phyloP scores from a whole-genome alignment of 495 filamentous ascomycete genomes.

The Antarctomyces pellizariae region DNA sequence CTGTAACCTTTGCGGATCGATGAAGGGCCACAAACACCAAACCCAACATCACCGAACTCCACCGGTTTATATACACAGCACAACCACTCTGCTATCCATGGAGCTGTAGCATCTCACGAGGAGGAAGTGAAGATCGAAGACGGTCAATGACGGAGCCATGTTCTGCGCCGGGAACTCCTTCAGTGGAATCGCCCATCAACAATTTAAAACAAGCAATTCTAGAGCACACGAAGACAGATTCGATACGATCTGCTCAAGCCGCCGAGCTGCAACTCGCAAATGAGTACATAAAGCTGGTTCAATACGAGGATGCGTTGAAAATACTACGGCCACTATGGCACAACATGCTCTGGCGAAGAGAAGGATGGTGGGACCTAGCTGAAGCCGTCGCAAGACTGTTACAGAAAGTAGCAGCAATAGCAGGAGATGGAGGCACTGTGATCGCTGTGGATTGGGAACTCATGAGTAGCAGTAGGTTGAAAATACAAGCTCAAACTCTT shows the following conservation, averaged over 20 bases:
- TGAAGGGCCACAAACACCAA: no score
- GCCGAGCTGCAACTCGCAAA: constrained; percentile 44
- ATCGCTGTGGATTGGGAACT: constrained; percentile 74
- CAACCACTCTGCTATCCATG: no score
- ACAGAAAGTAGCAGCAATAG: constrained; percentile 41
- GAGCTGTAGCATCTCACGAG: no score
- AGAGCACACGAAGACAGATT: constrained; percentile 30
- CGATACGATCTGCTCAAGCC: constrained; percentile 40
- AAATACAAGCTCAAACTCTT: not conserved
- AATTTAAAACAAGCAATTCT: no score
- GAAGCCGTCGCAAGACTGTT: constrained; percentile 51
- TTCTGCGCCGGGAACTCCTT: constrained; percentile 52
- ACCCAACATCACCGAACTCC: no score
- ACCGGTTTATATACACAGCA: no score
- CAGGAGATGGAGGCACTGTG: constrained; percentile 37
- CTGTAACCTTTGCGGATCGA: no score
- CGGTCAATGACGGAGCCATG: no score
- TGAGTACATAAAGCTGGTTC: constrained; percentile 34
- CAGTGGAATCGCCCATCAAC: no score
- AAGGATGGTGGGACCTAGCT: constrained; percentile 63
- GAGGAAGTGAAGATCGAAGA: no score
- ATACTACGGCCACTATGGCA: constrained; percentile 52
- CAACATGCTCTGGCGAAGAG: constrained; percentile 43
- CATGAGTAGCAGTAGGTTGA: constrained; percentile 34
- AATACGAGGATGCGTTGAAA: constrained; percentile 41